Evolutionary conservation across 345 rosid genomes (phyloP), one percentile per base, ranked within the genome.

Genomic region (Citrus trifoliata): DNA sequence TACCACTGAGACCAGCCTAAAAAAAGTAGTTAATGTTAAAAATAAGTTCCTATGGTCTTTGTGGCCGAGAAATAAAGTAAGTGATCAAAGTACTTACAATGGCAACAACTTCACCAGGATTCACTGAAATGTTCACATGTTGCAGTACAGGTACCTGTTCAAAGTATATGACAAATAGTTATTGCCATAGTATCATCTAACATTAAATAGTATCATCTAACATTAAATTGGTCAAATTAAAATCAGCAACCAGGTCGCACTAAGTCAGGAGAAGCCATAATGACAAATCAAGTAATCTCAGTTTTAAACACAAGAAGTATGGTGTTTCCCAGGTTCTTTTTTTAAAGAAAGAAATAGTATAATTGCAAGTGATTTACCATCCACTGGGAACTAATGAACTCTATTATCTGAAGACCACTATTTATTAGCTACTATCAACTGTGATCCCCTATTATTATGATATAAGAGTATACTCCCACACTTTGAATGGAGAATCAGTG

Each of bases 1-100:
- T 95, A 74, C 99, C 99, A 82, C 99, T 95, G 35, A 95, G 96
- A 80, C 99, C 98, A 83, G 88, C 99, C 99, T 95, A 77, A 78
- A 74, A 81, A 83, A 73, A 80, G 78, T 78, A 61, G 72, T 66
- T 69, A 32, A 68, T 42, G 33, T 65, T 46, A 67, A 40, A 83
- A 12, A 53, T 70, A 78, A 80, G 62, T 76, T 69, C 18, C 12
- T 12, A 66, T 55, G 38, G 30, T 77, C 75, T 24, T 35, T 37
- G 22, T 67, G 63, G 76, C 77, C 71, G 60, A 27, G 42, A 76
- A 63, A 61, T 77, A 18, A 55, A 27, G 19, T 28, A 56, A 56
- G 71, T 60, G 63, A 76, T 46, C 37, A 68, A 76, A 65, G 73
- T 6, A 59, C 93, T 86, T 88, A 95, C 99, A 24, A 93, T 76